phyloP scores from a whole-genome alignment of 1,139 yeast genomes.

The Spathaspora sp. region DNA sequence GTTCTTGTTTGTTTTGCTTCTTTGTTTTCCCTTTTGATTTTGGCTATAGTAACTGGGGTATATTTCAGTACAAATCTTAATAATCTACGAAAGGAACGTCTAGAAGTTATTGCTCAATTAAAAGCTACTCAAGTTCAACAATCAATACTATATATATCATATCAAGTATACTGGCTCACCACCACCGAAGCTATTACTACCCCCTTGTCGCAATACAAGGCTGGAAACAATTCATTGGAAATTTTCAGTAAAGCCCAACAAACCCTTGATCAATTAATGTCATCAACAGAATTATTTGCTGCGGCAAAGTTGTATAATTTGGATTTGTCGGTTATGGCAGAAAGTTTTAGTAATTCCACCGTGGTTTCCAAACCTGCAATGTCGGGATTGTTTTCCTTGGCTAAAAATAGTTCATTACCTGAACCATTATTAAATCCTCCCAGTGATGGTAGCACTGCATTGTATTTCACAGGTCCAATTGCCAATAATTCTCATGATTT shows the following conservation, averaged over 20 bases:
- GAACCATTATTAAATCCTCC: conserved; percentile 17
- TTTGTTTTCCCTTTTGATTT: conserved; percentile 66
- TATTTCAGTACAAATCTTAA: conserved; percentile 69
- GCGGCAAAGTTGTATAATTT: conserved; percentile 69
- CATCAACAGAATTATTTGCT: conserved; percentile 62
- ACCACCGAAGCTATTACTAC: conserved; percentile 58
- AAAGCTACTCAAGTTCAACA: conserved; percentile 80
- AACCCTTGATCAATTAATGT: conserved; percentile 57
- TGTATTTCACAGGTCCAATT: conserved; percentile 62
- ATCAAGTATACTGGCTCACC: conserved; percentile 71
- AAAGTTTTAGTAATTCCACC: conserved; percentile 30
- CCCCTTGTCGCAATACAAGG: conserved; percentile 62
- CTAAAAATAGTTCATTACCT: conserved; percentile 46
- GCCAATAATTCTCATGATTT: conserved; percentile 28
- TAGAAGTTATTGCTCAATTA: conserved; percentile 75
- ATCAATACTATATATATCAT: conserved; percentile 58
- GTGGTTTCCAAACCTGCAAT: conserved; percentile 28
- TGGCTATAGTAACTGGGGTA: conserved; percentile 79
- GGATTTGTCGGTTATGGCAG: conserved; percentile 37
- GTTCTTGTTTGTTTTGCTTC: conserved; percentile 78
- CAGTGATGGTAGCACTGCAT: conserved; percentile 21
- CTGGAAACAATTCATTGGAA: conserved; percentile 61
- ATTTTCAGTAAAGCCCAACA: conserved; percentile 43
- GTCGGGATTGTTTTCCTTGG: conserved; percentile 54
- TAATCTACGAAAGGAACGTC: conserved; percentile 63